These are phyloP conservation scores for Hypericum androsaemum DNA, from an alignment of 345 rosid genomes.

Conservation along the genomic window DNA sequence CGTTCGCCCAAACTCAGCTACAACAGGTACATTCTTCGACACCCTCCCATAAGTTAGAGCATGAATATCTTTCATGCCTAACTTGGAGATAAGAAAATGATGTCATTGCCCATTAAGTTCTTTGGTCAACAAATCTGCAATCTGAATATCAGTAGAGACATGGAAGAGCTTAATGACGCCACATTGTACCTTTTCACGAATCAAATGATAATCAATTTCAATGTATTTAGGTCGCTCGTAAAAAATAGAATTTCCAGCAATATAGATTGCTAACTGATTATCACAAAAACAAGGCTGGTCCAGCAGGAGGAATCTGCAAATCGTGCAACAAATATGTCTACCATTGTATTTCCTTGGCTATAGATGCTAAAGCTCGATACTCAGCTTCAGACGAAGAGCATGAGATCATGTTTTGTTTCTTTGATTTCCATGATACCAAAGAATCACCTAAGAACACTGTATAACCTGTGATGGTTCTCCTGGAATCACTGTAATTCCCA, in stretches of 20 bases:
- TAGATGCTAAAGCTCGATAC: not conserved
- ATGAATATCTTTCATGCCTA: too few species aligned
- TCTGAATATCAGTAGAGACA: not conserved
- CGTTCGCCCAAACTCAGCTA: too few species aligned
- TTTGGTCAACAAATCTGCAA: not conserved
- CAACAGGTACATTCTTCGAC: too few species aligned
- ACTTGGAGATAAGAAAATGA: too few species aligned
- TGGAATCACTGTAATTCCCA: not conserved
- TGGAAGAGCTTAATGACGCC: not conserved
- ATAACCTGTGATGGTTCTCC: not conserved
- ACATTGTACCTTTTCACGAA: not conserved
- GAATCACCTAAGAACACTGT: not conserved
- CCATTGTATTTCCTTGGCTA: not conserved
- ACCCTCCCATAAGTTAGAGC: too few species aligned
- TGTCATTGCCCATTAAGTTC: not conserved
- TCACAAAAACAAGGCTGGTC: not conserved
- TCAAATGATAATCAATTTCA: not conserved
- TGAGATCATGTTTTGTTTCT: not conserved
- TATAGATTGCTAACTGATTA: not conserved
- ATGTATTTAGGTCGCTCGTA: not conserved
- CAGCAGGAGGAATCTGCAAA: not conserved
- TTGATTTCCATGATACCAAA: not conserved
- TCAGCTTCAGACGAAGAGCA: not conserved
- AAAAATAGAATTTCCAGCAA: not conserved
- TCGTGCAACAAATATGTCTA: not conserved